These are phyloP conservation scores for Aspergillus glaucus DNA, from an alignment of 2,329 filamentous ascomycete genomes.

Conservation along the genomic window DNA sequence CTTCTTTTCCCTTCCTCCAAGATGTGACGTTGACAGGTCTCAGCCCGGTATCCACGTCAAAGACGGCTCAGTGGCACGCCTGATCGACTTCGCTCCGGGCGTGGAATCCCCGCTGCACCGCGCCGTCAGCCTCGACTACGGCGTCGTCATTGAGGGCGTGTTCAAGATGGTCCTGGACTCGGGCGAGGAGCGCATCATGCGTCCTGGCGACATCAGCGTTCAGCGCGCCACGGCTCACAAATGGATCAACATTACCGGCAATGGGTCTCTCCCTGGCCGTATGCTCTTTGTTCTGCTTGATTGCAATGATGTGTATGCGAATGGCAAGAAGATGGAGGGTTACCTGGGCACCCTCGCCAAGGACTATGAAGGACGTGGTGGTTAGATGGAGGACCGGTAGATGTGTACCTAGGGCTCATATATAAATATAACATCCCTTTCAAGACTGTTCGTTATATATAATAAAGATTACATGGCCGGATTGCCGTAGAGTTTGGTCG, in stretches of 20 bases:
- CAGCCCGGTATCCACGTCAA: not conserved
- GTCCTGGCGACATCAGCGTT: slow-evolving; percentile 4
- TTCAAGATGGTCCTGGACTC: slow-evolving; percentile 5
- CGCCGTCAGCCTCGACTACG: slow-evolving; percentile 1
- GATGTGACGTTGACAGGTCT: not conserved
- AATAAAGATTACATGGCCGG: too few relatives aligned
- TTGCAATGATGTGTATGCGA: not conserved
- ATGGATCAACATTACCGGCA: slow-evolving; percentile 1
- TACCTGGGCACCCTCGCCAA: not conserved
- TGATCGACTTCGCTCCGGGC: slow-evolving; percentile 4
- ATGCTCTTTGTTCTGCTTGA: not conserved
- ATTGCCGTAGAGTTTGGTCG: too few relatives aligned
- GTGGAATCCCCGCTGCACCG: slow-evolving; percentile 3
- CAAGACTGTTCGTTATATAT: too few relatives aligned
- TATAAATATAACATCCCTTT: not conserved
- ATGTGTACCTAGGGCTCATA: not conserved
- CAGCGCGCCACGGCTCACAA: slow-evolving; percentile 3
- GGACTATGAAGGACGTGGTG: not conserved
- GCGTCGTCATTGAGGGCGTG: slow-evolving; percentile 4
- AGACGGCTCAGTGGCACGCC: not conserved
- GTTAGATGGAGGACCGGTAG: not conserved
- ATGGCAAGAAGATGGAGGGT: not conserved
- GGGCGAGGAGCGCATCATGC: slow-evolving; percentile 4
- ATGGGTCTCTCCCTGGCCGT: not conserved
- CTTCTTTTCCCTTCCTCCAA: not conserved